phyloP scores from a whole-genome alignment of 805 yeast genomes.

The Lachancea lanzarotensis region DNA sequence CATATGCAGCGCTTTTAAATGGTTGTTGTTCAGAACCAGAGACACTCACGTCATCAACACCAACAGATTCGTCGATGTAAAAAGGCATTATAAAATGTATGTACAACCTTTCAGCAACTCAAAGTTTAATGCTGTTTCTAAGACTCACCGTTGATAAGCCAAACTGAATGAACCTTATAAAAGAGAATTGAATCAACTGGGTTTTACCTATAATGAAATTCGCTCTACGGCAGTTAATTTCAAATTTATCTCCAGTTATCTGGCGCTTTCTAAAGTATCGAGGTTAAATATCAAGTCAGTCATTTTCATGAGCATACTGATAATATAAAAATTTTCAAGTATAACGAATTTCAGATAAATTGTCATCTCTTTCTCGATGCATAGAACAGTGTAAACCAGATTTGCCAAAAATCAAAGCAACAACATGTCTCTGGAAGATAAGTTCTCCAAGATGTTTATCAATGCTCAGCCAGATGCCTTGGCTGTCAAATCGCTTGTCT shows the following conservation, averaged over 20 bases:
- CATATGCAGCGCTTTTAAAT: slow-evolving; percentile 78
- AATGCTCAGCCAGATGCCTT: slow-evolving; percentile 48
- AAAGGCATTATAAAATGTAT: slow-evolving; percentile 28
- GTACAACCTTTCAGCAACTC: neutral
- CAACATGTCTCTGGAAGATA: slow-evolving; percentile 59
- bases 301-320: neutral
- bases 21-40: slow-evolving; percentile 66
- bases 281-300: neutral
- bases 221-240: no score
- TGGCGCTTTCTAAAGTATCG: no score
- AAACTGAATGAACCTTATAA: no score
- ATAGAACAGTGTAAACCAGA: no score
- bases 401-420: neutral
- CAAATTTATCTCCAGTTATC: no score
- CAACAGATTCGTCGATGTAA: slow-evolving; percentile 69
- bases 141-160: neutral
- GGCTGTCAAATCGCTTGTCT: slow-evolving; percentile 68
- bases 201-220: no score
- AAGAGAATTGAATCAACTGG: no score
- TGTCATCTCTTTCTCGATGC: no score
- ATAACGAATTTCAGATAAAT: no score
- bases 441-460: slow-evolving; percentile 60
- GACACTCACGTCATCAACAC: slow-evolving; percentile 54
- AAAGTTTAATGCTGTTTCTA: neutral
- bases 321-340: neutral